These are phyloP conservation scores for Otatea glauca DNA, from an alignment of 176 grass and related monocot species.

Conservation along the genomic window DNA sequence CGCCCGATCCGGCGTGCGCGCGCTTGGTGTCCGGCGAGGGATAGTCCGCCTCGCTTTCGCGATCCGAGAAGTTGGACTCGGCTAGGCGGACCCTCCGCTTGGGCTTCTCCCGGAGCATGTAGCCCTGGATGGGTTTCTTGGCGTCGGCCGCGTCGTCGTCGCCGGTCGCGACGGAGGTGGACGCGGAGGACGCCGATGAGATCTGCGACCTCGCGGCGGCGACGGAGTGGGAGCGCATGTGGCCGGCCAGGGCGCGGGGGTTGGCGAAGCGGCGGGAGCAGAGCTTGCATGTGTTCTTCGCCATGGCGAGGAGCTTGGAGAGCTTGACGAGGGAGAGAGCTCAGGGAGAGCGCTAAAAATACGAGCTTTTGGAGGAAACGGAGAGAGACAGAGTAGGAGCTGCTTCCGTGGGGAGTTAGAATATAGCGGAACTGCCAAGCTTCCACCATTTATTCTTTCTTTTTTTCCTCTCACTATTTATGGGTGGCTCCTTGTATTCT, in stretches of 20 bases:
- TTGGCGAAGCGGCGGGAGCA: slow-evolving; percentile 79
- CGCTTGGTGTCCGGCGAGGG: slow-evolving; percentile 41
- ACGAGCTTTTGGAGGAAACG: slow-evolving; percentile 45
- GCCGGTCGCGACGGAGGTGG: slow-evolving; percentile 45
- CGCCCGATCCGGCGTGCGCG: slow-evolving; percentile 45
- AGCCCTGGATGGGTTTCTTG: slow-evolving; percentile 29
- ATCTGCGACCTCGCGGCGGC: slow-evolving; percentile 48
- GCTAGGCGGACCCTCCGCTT: slow-evolving; percentile 56
- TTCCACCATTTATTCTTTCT: slow-evolving; percentile 47
- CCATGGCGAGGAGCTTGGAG: slow-evolving; percentile 58
- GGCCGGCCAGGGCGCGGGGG: slow-evolving; percentile 63
- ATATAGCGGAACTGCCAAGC: slow-evolving; percentile 59
- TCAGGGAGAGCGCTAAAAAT: slow-evolving; percentile 43
- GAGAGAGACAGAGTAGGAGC: slow-evolving; percentile 5
- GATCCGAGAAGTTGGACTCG: slow-evolving; percentile 68
- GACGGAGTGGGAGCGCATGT: slow-evolving; percentile 78
- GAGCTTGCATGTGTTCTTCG: slow-evolving; percentile 69
- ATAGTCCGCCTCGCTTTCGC: slow-evolving; percentile 66
- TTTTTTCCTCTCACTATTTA: not conserved
- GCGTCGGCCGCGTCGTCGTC: slow-evolving; percentile 27
- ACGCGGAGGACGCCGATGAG: slow-evolving; percentile 55
- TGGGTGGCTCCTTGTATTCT: slow-evolving; percentile 33
- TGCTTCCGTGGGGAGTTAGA: slow-evolving; percentile 46
- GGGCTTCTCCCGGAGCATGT: slow-evolving; percentile 66
- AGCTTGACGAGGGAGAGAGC: slow-evolving; percentile 32